These are phyloP conservation scores for Sedum album DNA, from an alignment of 164 flowering plant species.

Conservation along the genomic window DNA sequence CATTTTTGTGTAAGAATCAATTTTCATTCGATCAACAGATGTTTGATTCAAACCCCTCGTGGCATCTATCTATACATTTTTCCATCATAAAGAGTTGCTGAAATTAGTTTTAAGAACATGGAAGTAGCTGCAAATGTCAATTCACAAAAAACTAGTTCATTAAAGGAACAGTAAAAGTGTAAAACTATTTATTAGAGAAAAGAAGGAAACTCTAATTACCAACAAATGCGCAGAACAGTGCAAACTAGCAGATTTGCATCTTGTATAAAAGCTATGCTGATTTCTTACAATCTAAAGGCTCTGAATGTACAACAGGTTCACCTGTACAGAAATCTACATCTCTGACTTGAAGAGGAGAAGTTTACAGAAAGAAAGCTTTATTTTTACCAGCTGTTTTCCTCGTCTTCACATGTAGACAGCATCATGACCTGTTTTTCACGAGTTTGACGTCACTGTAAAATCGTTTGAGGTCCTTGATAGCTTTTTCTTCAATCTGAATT, in stretches of 20 bases:
- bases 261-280: neutral
- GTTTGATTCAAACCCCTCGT: too few relatives aligned
- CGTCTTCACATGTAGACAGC: neutral
- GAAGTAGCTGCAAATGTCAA: too few relatives aligned
- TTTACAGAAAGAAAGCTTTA: too few relatives aligned
- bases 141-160: too few relatives aligned
- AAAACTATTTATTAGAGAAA: neutral
- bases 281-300: neutral
- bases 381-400: neutral
- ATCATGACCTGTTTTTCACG: constrained; percentile 48
- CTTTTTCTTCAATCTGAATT: constrained; percentile 94
- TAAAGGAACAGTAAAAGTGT: neutral
- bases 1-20: too few relatives aligned
- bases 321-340: neutral
- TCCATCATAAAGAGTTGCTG: too few relatives aligned
- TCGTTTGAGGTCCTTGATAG: constrained; percentile 92
- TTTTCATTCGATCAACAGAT: too few relatives aligned
- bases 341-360: neutral
- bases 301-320: constrained; percentile 1
- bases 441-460: constrained; percentile 83
- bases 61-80: too few relatives aligned
- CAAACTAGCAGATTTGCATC: neutral
- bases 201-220: neutral
- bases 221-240: neutral
- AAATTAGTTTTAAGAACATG: too few relatives aligned